These are phyloP conservation scores for Oenanthe sinensis DNA, from an alignment of 129 eudicot genomes.

Conservation along the genomic window DNA sequence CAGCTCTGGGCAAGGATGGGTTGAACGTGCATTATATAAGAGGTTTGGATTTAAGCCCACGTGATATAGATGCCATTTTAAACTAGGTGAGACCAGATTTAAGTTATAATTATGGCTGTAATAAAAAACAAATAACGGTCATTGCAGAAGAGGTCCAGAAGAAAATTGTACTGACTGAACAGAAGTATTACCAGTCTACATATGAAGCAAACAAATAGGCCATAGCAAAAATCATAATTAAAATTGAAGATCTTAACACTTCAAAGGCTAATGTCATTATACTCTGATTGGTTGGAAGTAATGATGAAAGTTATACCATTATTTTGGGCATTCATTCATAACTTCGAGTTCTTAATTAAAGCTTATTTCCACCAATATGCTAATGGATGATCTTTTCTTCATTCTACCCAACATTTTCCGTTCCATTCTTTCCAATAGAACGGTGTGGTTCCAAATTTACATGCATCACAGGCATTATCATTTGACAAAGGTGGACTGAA, in stretches of 20 bases:
- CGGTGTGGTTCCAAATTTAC: neutral
- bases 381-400: neutral
- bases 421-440: no score
- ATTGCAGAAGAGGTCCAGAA: neutral
- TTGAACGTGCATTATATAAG: neutral
- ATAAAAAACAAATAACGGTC: neutral
- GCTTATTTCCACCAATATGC: neutral
- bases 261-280: neutral
- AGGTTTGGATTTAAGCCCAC: neutral
- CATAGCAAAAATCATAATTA: neutral
- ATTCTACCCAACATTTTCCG: neutral
- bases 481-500: neutral
- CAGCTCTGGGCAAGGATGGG: constrained; percentile 1
- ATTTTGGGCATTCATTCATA: neutral
- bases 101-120: neutral
- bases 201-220: neutral
- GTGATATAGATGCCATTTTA: neutral
- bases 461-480: neutral
- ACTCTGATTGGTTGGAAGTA: neutral
- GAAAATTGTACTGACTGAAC: neutral
- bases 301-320: neutral
- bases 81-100: neutral
- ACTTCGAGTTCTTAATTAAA: neutral
- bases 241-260: neutral
- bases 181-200: neutral